Conservation (phyloP, 331 rosid genomes). For the Saraca asoca region DNA sequence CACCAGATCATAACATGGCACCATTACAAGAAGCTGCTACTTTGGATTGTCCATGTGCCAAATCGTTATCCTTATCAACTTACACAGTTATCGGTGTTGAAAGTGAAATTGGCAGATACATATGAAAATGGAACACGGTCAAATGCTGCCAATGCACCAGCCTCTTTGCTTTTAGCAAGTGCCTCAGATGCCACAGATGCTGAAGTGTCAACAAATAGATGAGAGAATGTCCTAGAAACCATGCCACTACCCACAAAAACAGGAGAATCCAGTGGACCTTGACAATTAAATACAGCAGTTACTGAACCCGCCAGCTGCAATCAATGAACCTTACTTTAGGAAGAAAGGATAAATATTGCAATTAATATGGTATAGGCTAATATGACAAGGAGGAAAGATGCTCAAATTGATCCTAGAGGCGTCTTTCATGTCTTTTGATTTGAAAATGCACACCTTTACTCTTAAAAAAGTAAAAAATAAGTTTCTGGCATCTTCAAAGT, state of each 20-base stretch:
- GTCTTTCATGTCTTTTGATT: background rate
- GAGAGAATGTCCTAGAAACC: conserved; percentile 79
- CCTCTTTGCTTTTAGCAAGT: conserved; percentile 75
- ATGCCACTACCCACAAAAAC: conserved; percentile 94
- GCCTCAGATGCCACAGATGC: conserved; percentile 76
- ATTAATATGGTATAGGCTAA: conserved; percentile 21
- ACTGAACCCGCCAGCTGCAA: conserved; percentile 92
- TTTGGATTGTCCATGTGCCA: conserved; percentile 2
- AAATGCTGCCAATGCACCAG: conserved; percentile 90
- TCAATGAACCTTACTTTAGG: conserved; percentile 27
- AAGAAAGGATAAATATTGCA: conserved; percentile 27
- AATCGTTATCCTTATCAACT: conserved; percentile 40
- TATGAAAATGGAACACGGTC: conserved; percentile 88
- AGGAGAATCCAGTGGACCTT: conserved; percentile 90
- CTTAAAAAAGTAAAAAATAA: conserved; percentile 14
- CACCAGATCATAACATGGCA: conserved; percentile 33
- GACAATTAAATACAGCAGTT: conserved; percentile 93
- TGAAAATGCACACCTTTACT: conserved; percentile 6
- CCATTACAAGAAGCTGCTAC: conserved; percentile 21
- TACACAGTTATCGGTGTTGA: conserved; percentile 85
- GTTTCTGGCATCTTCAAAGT: background rate
- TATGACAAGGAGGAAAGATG: conserved; percentile 15
- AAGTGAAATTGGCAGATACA: conserved; percentile 90
- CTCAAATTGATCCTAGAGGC: conserved; percentile 2
- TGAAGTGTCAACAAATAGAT: conserved; percentile 54